Percentiles rank a stretch among this genome's conserved stretches.
Conservation (phyloP, 306 rosid genomes). For the Oemleria cerasiformis region DNA sequence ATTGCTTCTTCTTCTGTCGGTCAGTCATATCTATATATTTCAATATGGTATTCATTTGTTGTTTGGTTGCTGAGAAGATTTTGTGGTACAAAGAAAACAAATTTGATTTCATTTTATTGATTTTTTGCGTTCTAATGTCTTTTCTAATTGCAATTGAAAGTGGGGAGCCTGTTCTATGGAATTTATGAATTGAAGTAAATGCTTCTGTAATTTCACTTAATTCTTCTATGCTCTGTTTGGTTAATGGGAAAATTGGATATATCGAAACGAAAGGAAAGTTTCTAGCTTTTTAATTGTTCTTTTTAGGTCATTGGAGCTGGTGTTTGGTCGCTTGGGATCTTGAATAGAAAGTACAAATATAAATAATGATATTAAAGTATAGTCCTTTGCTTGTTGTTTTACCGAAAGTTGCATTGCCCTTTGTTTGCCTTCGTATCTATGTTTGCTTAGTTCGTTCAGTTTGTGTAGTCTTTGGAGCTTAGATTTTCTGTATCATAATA, state of each 20-base stretch:
- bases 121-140: too few relatives aligned
- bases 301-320: too few relatives aligned
- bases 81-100: background rate
- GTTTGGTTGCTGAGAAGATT: background rate
- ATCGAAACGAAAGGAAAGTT: background rate
- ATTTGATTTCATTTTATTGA: background rate
- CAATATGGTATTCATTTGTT: background rate
- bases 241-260: background rate
- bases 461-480: too few relatives aligned
- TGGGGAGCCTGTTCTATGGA: background rate
- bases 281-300: background rate
- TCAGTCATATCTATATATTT: constrained; percentile 15
- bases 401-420: too few relatives aligned
- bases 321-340: too few relatives aligned
- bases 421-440: too few relatives aligned
- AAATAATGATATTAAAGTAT: background rate
- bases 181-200: background rate
- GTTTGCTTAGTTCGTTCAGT: background rate
- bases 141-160: background rate
- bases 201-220: background rate
- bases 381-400: too few relatives aligned
- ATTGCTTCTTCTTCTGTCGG: constrained; percentile 93
- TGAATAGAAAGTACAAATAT: too few relatives aligned
- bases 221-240: background rate
- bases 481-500: too few relatives aligned